phyloP scores from a whole-genome alignment of 1,284 basidiomycete genomes.

The Cryptococcus sp. region DNA sequence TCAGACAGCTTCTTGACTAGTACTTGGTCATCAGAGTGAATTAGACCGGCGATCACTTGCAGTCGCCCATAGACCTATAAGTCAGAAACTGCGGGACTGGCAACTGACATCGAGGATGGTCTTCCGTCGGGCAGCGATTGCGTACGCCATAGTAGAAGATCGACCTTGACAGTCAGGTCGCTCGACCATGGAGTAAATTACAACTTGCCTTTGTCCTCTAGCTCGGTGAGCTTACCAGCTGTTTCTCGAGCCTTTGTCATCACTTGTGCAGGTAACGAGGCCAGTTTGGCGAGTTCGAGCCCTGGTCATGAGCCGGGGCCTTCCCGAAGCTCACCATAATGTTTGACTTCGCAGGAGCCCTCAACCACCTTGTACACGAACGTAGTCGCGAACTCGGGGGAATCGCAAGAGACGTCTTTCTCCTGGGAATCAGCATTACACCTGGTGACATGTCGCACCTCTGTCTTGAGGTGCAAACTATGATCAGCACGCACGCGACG shows the following conservation, averaged over 20 bases:
- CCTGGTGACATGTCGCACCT: conserved; percentile 53
- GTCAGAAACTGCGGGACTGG: background rate
- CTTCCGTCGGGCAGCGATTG: conserved; percentile 12
- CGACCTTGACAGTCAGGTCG: too few relatives aligned
- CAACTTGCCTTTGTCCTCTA: conserved; percentile 54
- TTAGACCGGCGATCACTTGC: background rate
- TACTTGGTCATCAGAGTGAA: background rate
- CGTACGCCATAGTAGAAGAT: conserved; percentile 1
- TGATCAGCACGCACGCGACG: background rate
- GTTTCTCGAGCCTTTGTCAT: conserved; percentile 60
- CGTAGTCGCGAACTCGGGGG: conserved; percentile 59
- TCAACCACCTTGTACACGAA: conserved; percentile 66
- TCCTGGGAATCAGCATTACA: conserved; percentile 2
- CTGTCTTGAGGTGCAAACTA: conserved; percentile 75
- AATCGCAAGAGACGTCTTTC: conserved; percentile 45
- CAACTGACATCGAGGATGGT: conserved; percentile 13
- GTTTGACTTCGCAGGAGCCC: conserved; percentile 33
- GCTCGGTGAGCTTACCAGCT: conserved; percentile 57
- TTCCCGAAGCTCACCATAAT: conserved; percentile 55
- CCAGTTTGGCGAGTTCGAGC: conserved; percentile 74
- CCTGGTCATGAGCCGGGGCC: conserved; percentile 52
- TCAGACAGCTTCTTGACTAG: background rate
- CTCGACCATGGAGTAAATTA: background rate
- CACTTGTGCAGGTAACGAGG: conserved; percentile 69
- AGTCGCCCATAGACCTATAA: background rate